Evolutionary conservation across 352 stramenopile species (phyloP).

Genomic region (Albugo candida): DNA sequence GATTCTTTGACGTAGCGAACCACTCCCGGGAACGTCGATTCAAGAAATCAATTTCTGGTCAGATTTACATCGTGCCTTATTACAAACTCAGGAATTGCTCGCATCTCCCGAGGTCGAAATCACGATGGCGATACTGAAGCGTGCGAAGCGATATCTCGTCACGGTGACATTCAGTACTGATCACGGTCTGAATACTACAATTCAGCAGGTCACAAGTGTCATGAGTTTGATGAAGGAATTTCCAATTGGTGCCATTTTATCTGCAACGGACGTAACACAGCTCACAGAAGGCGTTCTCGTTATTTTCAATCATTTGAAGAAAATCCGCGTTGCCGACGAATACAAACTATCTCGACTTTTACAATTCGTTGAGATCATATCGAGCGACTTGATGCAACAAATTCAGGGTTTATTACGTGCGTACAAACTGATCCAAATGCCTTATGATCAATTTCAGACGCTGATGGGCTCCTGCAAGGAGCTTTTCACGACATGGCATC

Average conservation of each 20-base stretch:
- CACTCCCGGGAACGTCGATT: constrained; percentile 69
- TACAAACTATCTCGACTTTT: constrained; percentile 71
- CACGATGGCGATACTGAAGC: constrained; percentile 81
- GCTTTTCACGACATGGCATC: constrained; percentile 73
- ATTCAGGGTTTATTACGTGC: constrained; percentile 58
- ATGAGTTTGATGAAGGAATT: constrained; percentile 88
- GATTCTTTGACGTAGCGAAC: constrained; percentile 20
- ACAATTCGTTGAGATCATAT: constrained; percentile 73
- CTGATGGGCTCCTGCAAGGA: constrained; percentile 60
- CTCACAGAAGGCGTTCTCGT: constrained; percentile 55
- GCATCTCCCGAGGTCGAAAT: constrained; percentile 81
- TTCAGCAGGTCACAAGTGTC: constrained; percentile 77
- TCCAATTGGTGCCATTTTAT: constrained; percentile 82
- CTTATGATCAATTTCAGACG: constrained; percentile 69
- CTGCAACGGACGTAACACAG: constrained; percentile 70
- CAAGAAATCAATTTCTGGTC: constrained; percentile 94
- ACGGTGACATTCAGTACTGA: constrained; percentile 82
- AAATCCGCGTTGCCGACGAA: constrained; percentile 75
- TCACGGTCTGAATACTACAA: constrained; percentile 63
- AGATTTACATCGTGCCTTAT: constrained; percentile 76
- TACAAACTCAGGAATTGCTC: constrained; percentile 70
- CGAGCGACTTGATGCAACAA: constrained; percentile 67
- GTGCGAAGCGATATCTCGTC: constrained; percentile 79
- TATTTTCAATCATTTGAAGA: constrained; percentile 81
- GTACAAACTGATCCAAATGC: constrained; percentile 70